A percentile compares a stretch with the other conserved stretches of the same genome.
Evolutionary conservation across 2,329 filamentous ascomycete genomes (phyloP).

Genomic region (Scedosporium dehoogii): DNA sequence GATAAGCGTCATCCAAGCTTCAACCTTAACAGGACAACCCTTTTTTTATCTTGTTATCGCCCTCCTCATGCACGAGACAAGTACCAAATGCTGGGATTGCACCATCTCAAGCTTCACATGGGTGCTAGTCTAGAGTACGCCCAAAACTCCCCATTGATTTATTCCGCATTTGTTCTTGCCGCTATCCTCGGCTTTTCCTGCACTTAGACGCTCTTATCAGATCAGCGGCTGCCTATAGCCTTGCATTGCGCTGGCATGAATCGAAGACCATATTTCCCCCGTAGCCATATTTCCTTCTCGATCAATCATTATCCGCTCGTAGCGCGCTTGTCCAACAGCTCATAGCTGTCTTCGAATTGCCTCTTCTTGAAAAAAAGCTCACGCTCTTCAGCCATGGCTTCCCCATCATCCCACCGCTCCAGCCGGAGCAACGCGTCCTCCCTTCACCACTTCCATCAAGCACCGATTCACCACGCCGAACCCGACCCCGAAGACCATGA

Average conservation of each 20-base stretch:
- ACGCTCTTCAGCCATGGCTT: neutral
- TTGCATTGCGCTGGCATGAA: neutral
- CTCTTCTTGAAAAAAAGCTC: neutral
- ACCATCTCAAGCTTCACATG: neutral
- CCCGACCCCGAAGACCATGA: neutral
- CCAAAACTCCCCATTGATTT: neutral
- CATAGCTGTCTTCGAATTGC: neutral
- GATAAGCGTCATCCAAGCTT: slow-evolving; percentile 4
- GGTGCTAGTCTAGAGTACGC: neutral
- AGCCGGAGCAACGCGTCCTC: slow-evolving; percentile 3
- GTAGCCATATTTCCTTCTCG: neutral
- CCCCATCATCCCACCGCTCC: slow-evolving; percentile 5
- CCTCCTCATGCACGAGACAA: neutral
- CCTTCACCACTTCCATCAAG: neutral
- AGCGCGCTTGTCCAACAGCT: too few species aligned
- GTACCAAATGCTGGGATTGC: neutral
- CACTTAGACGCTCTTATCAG: neutral
- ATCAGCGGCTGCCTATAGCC: neutral
- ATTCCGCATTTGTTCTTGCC: neutral
- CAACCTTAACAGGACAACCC: slow-evolving; percentile 4
- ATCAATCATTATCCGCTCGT: neutral
- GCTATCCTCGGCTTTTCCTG: neutral
- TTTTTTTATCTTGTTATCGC: neutral
- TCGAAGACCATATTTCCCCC: neutral
- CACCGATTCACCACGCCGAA: neutral